Percentiles rank a stretch among this genome's conserved stretches.
phyloP scores from a whole-genome alignment of 2,329 filamentous ascomycete species.

The Acephala macrosclerotiorum region DNA sequence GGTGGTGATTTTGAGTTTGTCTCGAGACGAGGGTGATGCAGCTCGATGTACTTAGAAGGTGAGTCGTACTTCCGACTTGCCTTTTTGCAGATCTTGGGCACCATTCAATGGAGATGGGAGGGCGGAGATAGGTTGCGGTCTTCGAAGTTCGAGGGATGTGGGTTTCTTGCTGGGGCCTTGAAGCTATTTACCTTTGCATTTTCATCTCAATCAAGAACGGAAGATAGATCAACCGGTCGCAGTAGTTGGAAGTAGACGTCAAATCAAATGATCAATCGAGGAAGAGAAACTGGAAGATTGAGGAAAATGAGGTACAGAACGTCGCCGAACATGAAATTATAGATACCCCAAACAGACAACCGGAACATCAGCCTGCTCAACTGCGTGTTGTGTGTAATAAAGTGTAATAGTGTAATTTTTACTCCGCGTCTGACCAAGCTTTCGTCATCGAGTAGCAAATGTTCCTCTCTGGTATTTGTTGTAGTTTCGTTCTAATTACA shows the following conservation, averaged over 20 bases:
- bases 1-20: too few relatives aligned
- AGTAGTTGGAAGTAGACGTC: too few relatives aligned
- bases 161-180: too few relatives aligned
- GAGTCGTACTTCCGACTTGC: too few relatives aligned
- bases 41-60: too few relatives aligned
- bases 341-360: neutral
- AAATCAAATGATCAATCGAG: neutral
- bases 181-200: neutral
- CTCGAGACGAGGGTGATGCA: too few relatives aligned
- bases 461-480: neutral
- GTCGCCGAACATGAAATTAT: neutral
- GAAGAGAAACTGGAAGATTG: neutral
- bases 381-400: neutral
- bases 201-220: neutral
- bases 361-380: slow-evolving; percentile 1
- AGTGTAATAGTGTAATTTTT: neutral
- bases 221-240: neutral
- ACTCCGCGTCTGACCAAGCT: neutral
- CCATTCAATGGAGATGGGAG: neutral
- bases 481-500: slow-evolving; percentile 1
- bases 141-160: neutral
- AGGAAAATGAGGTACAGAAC: neutral
- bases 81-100: neutral
- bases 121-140: neutral
- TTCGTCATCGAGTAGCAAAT: neutral